Percentiles rank a stretch among this genome's conserved stretches.
phyloP scores from a whole-genome alignment of 306 rosid genomes.

The Lagenaria siceraria region DNA sequence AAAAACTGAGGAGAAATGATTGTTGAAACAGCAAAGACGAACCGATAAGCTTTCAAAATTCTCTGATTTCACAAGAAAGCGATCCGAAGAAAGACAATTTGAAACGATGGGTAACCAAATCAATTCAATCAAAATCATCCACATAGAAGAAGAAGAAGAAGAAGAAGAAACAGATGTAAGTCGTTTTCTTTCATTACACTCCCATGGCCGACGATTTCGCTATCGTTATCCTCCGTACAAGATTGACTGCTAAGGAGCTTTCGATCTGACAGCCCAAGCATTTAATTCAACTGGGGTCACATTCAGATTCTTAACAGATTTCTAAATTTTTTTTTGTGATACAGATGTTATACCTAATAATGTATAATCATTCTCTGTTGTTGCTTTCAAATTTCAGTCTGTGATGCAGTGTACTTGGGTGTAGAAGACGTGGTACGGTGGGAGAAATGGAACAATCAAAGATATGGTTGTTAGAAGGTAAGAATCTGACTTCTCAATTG shows the following conservation, averaged over 20 bases:
- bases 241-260: not conserved
- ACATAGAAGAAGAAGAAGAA: not conserved
- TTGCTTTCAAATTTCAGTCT: not conserved
- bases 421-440: slow-evolving; percentile 21
- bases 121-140: not conserved
- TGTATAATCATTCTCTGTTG: not conserved
- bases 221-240: not conserved
- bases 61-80: not conserved
- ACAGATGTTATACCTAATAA: not conserved
- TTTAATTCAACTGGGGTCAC: not conserved
- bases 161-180: not conserved
- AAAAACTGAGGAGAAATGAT: not conserved
- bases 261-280: not conserved
- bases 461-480: slow-evolving; percentile 1
- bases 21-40: not conserved
- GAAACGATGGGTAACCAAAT: not conserved
- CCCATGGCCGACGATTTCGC: not conserved
- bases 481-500: not conserved
- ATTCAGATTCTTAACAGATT: not conserved
- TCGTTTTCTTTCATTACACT: not conserved
- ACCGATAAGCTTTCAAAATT: not conserved
- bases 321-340: not conserved
- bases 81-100: not conserved
- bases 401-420: slow-evolving; percentile 14
- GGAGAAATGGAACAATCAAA: slow-evolving; percentile 8